Percentiles rank a stretch among this genome's conserved stretches.
Conservation (phyloP, 208 protist genomes). For the Tritrichomonas musculus region DNA sequence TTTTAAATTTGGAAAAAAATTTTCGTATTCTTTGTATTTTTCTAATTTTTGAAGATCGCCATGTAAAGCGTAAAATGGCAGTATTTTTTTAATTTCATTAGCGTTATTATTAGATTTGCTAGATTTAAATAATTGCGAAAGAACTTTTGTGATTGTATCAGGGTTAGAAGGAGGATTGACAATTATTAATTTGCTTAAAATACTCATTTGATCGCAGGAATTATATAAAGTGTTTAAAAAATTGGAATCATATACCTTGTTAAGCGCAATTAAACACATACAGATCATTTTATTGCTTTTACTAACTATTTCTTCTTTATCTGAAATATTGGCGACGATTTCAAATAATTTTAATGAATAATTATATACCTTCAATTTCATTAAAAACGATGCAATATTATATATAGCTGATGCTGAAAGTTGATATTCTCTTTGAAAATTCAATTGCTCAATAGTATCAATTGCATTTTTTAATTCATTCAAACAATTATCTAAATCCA, state of each 20-base stretch:
- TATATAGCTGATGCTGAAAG: background rate
- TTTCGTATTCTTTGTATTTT: background rate
- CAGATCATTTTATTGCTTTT: background rate
- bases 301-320: background rate
- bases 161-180: too few species aligned
- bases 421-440: background rate
- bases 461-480: background rate
- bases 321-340: background rate
- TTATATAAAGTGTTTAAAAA: too few species aligned
- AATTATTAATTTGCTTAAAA: too few species aligned
- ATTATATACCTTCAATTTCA: background rate
- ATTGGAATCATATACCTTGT: background rate
- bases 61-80: background rate
- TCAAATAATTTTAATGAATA: background rate
- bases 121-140: too few species aligned
- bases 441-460: background rate
- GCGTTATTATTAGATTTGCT: background rate
- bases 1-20: background rate
- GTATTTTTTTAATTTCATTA: background rate
- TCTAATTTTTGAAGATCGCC: background rate
- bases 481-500: background rate
- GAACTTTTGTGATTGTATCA: too few species aligned
- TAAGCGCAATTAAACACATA: background rate
- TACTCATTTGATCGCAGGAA: too few species aligned
- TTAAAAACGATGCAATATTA: background rate